A percentile compares a stretch with the other conserved stretches of the same genome.
These are phyloP conservation scores for Calvatia gigantea DNA, from an alignment of 768 basidiomycete species.

Conservation along the genomic window DNA sequence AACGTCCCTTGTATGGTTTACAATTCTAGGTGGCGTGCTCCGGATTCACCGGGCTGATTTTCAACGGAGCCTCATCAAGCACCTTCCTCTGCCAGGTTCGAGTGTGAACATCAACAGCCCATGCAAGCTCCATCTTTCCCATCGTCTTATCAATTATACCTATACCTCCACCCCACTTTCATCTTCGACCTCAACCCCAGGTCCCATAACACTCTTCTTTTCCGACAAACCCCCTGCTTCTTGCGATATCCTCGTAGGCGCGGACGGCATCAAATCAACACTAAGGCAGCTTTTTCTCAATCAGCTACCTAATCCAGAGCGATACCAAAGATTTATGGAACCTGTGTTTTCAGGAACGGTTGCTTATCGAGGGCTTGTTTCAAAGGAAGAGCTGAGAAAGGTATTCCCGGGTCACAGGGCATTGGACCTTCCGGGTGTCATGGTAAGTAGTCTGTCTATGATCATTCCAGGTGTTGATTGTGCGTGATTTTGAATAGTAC, in stretches of 20 bases:
- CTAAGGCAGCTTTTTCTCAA: conserved; percentile 14
- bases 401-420: conserved; percentile 21
- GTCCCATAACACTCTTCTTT: conserved; percentile 22
- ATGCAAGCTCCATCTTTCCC: conserved; percentile 41
- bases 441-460: conserved; percentile 1
- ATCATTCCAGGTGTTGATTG: neutral
- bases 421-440: conserved; percentile 16
- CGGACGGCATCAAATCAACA: conserved; percentile 19
- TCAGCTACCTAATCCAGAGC: neutral
- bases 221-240: conserved; percentile 21
- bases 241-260: conserved; percentile 34
- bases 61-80: conserved; percentile 45
- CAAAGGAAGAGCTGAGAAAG: conserved; percentile 19
- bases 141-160: conserved; percentile 45
- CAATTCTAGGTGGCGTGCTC: conserved; percentile 1
- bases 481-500: conserved; percentile 11
- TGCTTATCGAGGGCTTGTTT: conserved; percentile 32
- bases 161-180: neutral
- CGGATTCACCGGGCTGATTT: conserved; percentile 56
- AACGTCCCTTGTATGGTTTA: neutral
- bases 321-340: conserved; percentile 19
- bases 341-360: conserved; percentile 33
- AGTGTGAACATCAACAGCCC: conserved; percentile 9
- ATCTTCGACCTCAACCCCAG: conserved; percentile 3
- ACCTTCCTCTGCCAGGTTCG: conserved; percentile 29